Percentiles rank a stretch among this genome's conserved stretches.
phyloP scores from a whole-genome alignment of 73 alveolate genomes.

The Tetrahymena malaccensis region DNA sequence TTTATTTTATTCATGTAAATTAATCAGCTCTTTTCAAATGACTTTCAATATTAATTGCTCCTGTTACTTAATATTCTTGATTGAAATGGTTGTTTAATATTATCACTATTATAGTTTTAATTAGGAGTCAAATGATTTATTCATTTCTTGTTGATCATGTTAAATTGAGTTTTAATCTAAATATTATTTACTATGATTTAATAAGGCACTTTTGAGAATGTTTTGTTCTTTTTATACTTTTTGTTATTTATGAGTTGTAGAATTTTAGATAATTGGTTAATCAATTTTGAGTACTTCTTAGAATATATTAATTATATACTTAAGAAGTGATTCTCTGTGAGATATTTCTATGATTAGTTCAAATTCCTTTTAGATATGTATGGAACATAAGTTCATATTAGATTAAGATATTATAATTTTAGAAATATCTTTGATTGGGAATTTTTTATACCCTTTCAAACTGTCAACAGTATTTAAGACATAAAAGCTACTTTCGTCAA shows the following conservation, averaged over 20 bases:
- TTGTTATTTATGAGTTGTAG: neutral
- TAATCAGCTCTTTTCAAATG: too few relatives aligned
- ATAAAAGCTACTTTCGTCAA: neutral
- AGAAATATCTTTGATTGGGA: neutral
- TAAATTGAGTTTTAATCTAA: neutral
- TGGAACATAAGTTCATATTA: neutral
- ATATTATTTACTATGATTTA: neutral
- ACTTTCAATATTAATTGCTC: too few relatives aligned
- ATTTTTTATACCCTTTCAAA: neutral
- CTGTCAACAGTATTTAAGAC: neutral
- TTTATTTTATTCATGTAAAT: too few relatives aligned
- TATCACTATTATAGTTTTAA: too few relatives aligned
- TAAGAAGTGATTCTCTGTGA: neutral
- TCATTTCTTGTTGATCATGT: neutral
- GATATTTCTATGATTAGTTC: neutral
- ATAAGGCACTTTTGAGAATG: neutral
- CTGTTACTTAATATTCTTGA: too few relatives aligned
- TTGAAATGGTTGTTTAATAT: too few relatives aligned
- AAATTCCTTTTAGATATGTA: neutral
- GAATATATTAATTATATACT: neutral
- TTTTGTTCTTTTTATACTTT: neutral
- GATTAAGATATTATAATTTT: neutral
- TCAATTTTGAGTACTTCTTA: neutral
- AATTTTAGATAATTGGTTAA: neutral
- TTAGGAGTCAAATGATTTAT: neutral